Evolutionary conservation across 2,329 filamentous ascomycete genomes (phyloP), one percentile per base, ranked within the genome.

Genomic region (Myriosclerotinia duriaeana): DNA sequence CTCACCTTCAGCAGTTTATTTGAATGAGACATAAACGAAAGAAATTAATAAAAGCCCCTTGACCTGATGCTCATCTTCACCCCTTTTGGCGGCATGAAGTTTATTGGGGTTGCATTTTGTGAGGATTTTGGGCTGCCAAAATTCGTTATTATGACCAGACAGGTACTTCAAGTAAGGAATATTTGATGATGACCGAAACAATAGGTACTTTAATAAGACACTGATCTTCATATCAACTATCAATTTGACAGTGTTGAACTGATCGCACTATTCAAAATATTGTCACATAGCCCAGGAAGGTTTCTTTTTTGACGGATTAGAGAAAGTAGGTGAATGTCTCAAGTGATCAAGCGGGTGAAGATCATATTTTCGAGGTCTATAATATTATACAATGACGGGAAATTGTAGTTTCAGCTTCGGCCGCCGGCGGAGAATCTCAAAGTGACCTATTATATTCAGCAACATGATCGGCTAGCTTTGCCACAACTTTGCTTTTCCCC

Each of bases 401-500:
- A 50, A 61, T 40, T 60, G 44, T 34, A 50, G n/a, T 48, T n/a
- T 36, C 30, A 38, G 58, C 44, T 34, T 38, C 30, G 30, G n/a
- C n/a, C 12, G 30, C 38, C 30, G 44, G 20, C 22, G 44, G 7
- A 52, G n/a, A 61, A 34, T 34, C n/a, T 8, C 44, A 40, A 61
- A 26, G 44, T 61, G 58, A 50, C 58, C 44, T 61, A 50, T 61
- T 38, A 61, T 36, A 61, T 61, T 26, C 5, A 11, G 3, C 26
- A 50, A 38, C 58, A 17, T 38, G 58, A 61, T 61, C 44, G 58
- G 34, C 22, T 61, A 40, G 38, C 34, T 50, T 61, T 26, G 44
- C 58, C 58, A 50, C 44, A 38, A 50, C 30, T 61, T 60, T 61
- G 34, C 58, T 61, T 61, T 61, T 61, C 38, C n/a, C 14, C 44